Evolutionary conservation across 2,329 filamentous ascomycete species (phyloP), one percentile per base, ranked within the genome.

Genomic region (Colletotrichum trifolii): DNA sequence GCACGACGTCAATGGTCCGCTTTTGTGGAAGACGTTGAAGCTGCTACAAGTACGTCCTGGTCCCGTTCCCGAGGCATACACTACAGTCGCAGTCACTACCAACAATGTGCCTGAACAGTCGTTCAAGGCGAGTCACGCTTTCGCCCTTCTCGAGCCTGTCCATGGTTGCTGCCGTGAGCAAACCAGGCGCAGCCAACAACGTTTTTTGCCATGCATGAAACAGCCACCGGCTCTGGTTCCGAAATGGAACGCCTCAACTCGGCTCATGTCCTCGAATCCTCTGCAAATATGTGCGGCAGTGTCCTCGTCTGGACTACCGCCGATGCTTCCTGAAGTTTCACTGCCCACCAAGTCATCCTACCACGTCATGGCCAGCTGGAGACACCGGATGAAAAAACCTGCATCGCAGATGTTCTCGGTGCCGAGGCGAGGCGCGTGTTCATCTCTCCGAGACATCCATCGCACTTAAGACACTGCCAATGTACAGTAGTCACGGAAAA

Each of bases 1-100:
- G 61, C 57, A 55, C 61, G 45, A 64, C 50, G 48, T 65, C 52
- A 62, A 45, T 56, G 57, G 57, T 40, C 58, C 52, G 47, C 47
- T 34, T 49, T 17, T 25, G 25, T 46, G 58, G 58, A 43, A 17
- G 45, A 49, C 45, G 56, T 3, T 17, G 17, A 17, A 17, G 17
- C 17, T 17, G 17, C 17, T 17, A 17, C 17, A 17, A 17, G 17
- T 17, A 17, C 17, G 17, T 46, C 25, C 45, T 35, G 48, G 42
- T 17, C 43, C 34, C 25, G 35, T 59, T 60, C 15, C 42, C 60
- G 48, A 54, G 36, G 54, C 53, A 25, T 25, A 25, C 25, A 25
- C 25, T 34, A 39, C 49, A 40, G 10, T 12, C 42, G 42, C 42
- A 45, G 42, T 45, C 42, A 13, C 38, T 13, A 40, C 25, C 25